phyloP scores from a whole-genome alignment of 2,329 filamentous ascomycete genomes.

The Lachnellula cervina region DNA sequence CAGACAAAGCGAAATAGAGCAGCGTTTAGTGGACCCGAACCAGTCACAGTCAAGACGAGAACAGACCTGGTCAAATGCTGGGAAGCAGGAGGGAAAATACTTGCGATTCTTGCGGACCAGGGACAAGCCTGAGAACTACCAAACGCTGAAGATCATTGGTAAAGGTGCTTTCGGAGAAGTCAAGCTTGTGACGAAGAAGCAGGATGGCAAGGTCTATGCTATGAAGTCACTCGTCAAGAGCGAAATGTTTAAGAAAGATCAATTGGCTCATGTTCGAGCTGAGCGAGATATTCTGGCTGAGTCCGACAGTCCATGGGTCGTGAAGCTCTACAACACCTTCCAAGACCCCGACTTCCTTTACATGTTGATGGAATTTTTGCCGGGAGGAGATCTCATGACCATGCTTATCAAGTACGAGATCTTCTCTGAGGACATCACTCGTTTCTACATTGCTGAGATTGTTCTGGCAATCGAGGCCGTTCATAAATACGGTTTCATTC shows the following conservation, averaged over 20 bases:
- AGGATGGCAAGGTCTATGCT: conserved; percentile 94
- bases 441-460: conserved; percentile 98
- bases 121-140: conserved; percentile 91
- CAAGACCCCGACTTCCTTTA: conserved; percentile 95
- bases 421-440: conserved; percentile 96
- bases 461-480: conserved; percentile 98
- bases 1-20: conserved; percentile 89
- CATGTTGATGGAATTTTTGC: conserved; percentile 99
- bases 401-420: conserved; percentile 99
- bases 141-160: conserved; percentile 94
- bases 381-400: conserved; percentile 97
- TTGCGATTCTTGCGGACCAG: conserved; percentile 90
- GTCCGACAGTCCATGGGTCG: conserved; percentile 99
- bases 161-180: conserved; percentile 99
- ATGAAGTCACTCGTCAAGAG: conserved; percentile 98
- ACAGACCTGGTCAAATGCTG: conserved; percentile 77
- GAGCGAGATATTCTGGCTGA: conserved; percentile 97
- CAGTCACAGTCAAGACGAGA: conserved; percentile 73
- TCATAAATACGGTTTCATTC: conserved; percentile 95
- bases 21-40: conserved; percentile 72
- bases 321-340: conserved; percentile 97
- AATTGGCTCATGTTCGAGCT: conserved; percentile 92
- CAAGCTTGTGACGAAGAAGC: conserved; percentile 93
- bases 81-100: conserved; percentile 86
- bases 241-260: conserved; percentile 99